Evolutionary conservation across 192 early-diverging fungal species (phyloP).

Genomic region (Dispira simplex): DNA sequence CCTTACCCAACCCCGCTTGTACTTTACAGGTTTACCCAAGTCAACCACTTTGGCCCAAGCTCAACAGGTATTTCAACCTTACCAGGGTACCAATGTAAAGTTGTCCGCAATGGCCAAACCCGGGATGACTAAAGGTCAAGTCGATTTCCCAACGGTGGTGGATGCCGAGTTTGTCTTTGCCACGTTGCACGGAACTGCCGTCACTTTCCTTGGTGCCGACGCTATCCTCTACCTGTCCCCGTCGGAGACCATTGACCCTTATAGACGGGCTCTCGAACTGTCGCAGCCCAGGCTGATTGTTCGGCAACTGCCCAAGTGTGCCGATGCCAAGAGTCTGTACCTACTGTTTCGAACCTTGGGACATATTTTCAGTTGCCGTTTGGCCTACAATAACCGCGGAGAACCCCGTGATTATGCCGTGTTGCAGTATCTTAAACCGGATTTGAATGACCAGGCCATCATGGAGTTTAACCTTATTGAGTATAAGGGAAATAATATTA

Average conservation of each 20-base stretch:
- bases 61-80: slow-evolving; percentile 26
- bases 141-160: slow-evolving; percentile 26
- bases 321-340: slow-evolving; percentile 21
- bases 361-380: slow-evolving; percentile 25
- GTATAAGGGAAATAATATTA: slow-evolving; percentile 21
- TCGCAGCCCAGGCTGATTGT: slow-evolving; percentile 20
- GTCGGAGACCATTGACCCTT: slow-evolving; percentile 14
- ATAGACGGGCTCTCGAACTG: slow-evolving; percentile 16
- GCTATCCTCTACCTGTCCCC: slow-evolving; percentile 25
- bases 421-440: slow-evolving; percentile 21
- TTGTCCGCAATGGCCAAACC: slow-evolving; percentile 10
- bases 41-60: slow-evolving; percentile 22
- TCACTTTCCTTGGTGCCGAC: neutral
- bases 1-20: slow-evolving; percentile 12
- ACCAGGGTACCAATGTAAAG: slow-evolving; percentile 16
- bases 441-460: slow-evolving; percentile 20
- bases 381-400: slow-evolving; percentile 14
- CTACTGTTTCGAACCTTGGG: slow-evolving; percentile 27
- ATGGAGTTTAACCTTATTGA: slow-evolving; percentile 28
- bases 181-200: neutral
- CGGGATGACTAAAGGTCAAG: slow-evolving; percentile 20
- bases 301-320: slow-evolving; percentile 26
- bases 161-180: slow-evolving; percentile 21
- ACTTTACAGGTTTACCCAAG: slow-evolving; percentile 25
- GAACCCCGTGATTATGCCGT: slow-evolving; percentile 19